Conservation (phyloP, 495 filamentous ascomycete species). For the Penicillium angulare region DNA sequence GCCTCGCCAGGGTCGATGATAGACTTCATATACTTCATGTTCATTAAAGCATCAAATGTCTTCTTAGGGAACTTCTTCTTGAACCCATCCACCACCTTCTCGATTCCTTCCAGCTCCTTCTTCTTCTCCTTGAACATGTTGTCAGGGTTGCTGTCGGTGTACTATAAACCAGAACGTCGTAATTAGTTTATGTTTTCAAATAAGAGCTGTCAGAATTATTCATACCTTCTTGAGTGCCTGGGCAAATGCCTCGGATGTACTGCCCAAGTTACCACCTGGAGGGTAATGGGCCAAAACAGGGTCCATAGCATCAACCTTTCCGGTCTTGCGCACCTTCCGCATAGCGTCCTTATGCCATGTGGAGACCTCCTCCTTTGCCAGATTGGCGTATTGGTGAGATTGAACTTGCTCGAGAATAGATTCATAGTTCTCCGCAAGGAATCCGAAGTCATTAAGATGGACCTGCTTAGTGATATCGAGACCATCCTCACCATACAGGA, state of each 20-base stretch:
- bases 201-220: background rate
- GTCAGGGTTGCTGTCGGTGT: conserved; percentile 74
- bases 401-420: conserved; percentile 54
- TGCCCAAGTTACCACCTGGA: conserved; percentile 74
- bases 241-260: conserved; percentile 86
- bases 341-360: conserved; percentile 69
- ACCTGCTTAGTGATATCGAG: conserved; percentile 92
- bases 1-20: conserved; percentile 95
- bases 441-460: conserved; percentile 86
- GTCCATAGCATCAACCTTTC: conserved; percentile 65
- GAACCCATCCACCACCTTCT: conserved; percentile 55
- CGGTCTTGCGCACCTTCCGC: conserved; percentile 73
- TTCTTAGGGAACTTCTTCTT: conserved; percentile 61
- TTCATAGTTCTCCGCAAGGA: conserved; percentile 75
- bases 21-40: conserved; percentile 90
- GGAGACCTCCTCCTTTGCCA: conserved; percentile 52
- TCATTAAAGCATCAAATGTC: conserved; percentile 76
- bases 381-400: conserved; percentile 45
- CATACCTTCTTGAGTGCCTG: conserved; percentile 55
- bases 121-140: conserved; percentile 77
- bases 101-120: conserved; percentile 41
- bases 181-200: conserved; percentile 18
- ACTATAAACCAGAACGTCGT: conserved; percentile 44
- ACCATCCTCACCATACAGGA: conserved; percentile 95
- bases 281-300: conserved; percentile 72